phyloP scores from a whole-genome alignment of 371 early-diverging fungal genomes.

The Lichtheimia ramosa region DNA sequence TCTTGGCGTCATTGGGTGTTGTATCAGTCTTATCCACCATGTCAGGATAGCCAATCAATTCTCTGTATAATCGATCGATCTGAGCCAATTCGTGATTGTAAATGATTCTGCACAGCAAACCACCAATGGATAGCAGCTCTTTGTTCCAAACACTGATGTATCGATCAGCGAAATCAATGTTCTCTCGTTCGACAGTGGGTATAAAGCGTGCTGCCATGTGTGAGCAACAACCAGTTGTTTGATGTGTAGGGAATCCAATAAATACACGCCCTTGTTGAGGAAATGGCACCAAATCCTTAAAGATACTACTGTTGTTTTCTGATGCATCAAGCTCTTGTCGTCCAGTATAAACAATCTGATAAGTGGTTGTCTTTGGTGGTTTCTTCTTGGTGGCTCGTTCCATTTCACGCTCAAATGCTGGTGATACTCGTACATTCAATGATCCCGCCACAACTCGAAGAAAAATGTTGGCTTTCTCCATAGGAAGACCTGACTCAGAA shows the following conservation, averaged over 20 bases:
- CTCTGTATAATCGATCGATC: constrained; percentile 54
- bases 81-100: constrained; percentile 78
- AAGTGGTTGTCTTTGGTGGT: constrained; percentile 74
- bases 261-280: constrained; percentile 85
- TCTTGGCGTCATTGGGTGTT: constrained; percentile 24
- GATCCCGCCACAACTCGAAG: constrained; percentile 69
- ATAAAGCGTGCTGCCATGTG: constrained; percentile 87
- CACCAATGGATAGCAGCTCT: constrained; percentile 77
- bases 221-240: constrained; percentile 86
- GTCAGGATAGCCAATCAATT: constrained; percentile 39
- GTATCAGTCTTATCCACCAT: constrained; percentile 33
- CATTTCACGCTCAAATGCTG: constrained; percentile 73
- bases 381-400: constrained; percentile 89
- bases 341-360: constrained; percentile 74
- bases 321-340: constrained; percentile 80
- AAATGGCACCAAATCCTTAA: constrained; percentile 71
- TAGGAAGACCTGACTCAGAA: constrained; percentile 19
- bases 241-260: constrained; percentile 91
- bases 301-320: constrained; percentile 52
- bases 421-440: constrained; percentile 56
- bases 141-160: constrained; percentile 82
- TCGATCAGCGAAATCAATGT: constrained; percentile 89
- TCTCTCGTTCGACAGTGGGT: constrained; percentile 90
- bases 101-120: constrained; percentile 71
- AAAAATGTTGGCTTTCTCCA: constrained; percentile 65